A percentile compares a stretch with the other conserved stretches of the same genome.
Evolutionary conservation across 2,329 filamentous ascomycete genomes (phyloP).

Genomic region (Chrysosporium queenslandicum): DNA sequence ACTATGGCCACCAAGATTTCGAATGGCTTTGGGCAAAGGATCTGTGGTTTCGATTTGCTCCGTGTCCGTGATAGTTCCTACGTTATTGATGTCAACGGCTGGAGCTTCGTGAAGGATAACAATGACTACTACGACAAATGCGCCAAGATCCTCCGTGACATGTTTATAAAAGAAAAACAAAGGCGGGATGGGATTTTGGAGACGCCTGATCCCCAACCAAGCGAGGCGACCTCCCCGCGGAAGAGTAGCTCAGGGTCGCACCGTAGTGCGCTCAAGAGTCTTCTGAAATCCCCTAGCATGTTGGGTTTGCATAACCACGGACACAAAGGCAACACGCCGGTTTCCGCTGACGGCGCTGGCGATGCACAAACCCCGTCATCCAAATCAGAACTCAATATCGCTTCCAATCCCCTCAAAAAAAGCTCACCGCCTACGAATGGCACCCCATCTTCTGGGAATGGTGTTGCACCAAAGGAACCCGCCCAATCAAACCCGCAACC

Average conservation of each 20-base stretch:
- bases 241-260: slow-evolving; percentile 36
- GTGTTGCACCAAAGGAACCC: neutral
- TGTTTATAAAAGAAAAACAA: slow-evolving; percentile 70
- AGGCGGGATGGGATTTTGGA: slow-evolving; percentile 28
- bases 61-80: slow-evolving; percentile 83
- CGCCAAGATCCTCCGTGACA: slow-evolving; percentile 71
- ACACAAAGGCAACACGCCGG: slow-evolving; percentile 32
- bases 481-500: slow-evolving; percentile 14
- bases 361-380: slow-evolving; percentile 4
- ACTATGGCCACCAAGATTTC: slow-evolving; percentile 84
- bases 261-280: slow-evolving; percentile 45
- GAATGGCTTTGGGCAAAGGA: slow-evolving; percentile 80
- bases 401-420: neutral
- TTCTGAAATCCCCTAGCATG: slow-evolving; percentile 57
- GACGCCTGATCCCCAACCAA: slow-evolving; percentile 27
- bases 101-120: slow-evolving; percentile 99
- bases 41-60: slow-evolving; percentile 91
- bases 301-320: slow-evolving; percentile 45
- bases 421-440: neutral
- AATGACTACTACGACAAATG: slow-evolving; percentile 96
- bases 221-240: slow-evolving; percentile 27
- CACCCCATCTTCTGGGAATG: neutral
- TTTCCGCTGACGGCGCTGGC: slow-evolving; percentile 36
- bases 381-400: slow-evolving; percentile 1
- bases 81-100: slow-evolving; percentile 97